Percentiles rank a stretch among this genome's conserved stretches.
These are phyloP conservation scores for Fusarium redolens DNA, from an alignment of 2,329 filamentous ascomycete species.

Conservation along the genomic window DNA sequence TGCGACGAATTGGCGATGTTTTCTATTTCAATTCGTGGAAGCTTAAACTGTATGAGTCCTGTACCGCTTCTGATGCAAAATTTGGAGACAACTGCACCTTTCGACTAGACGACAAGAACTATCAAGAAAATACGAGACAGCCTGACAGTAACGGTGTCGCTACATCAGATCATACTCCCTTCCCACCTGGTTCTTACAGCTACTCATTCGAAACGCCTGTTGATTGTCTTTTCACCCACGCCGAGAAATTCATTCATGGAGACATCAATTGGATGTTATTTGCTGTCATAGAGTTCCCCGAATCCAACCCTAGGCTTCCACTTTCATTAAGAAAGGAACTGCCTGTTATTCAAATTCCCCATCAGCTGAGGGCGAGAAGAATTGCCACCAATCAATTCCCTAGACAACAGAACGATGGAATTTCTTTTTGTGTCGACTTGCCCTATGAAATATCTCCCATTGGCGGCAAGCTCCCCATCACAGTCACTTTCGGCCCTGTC, in stretches of 20 bases:
- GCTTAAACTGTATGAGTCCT: rapidly evolving
- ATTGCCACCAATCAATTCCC: rapidly evolving
- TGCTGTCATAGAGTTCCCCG: not conserved
- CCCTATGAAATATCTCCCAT: not conserved
- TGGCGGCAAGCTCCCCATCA: not conserved
- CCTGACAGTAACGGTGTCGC: rapidly evolving
- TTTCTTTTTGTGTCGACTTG: not conserved
- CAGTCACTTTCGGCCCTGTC: not conserved
- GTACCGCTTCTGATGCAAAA: rapidly evolving
- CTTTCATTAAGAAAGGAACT: rapidly evolving
- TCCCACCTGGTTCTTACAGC: not conserved
- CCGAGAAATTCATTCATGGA: rapidly evolving
- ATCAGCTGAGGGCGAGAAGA: not conserved
- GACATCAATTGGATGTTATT: not conserved
- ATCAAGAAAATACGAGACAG: not conserved
- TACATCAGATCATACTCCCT: rapidly evolving
- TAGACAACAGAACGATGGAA: not conserved
- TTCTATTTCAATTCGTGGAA: not conserved
- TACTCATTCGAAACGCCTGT: not conserved
- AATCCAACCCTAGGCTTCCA: not conserved
- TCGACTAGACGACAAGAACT: not conserved
- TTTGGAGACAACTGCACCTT: not conserved
- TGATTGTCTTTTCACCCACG: rapidly evolving
- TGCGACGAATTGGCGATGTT: rapidly evolving
- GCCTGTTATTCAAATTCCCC: not conserved